phyloP scores from a whole-genome alignment of 768 basidiomycete species.

The Kwoniella sp. region DNA sequence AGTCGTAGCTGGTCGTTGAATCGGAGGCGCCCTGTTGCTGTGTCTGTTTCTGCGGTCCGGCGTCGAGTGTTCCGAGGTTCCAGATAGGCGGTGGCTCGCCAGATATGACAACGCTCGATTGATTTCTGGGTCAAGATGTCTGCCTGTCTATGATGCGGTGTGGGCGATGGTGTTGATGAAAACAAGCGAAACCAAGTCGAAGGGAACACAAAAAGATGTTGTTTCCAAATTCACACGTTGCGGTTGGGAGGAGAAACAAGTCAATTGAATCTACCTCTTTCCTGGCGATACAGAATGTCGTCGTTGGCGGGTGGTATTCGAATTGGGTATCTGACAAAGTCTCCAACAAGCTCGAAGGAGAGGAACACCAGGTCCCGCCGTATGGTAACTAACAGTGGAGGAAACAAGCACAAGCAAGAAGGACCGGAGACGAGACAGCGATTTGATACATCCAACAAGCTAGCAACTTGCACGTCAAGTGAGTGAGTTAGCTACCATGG shows the following conservation, averaged over 20 bases:
- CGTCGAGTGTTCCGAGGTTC: not conserved
- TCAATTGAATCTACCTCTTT: conserved; percentile 3
- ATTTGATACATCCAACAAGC: not conserved
- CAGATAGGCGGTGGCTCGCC: not conserved
- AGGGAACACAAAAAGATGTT: not conserved
- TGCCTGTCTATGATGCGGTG: not conserved
- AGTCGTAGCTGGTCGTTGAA: not conserved
- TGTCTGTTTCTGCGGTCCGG: not conserved
- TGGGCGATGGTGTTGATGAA: too few relatives aligned
- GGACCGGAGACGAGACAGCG: not conserved
- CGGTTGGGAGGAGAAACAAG: not conserved
- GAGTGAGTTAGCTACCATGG: not conserved
- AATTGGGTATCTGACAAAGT: too few relatives aligned
- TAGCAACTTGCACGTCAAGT: not conserved
- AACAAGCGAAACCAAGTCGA: not conserved
- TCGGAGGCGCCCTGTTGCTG: not conserved
- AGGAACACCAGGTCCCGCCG: not conserved
- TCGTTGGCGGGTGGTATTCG: not conserved
- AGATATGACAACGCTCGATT: not conserved
- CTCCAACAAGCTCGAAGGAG: not conserved
- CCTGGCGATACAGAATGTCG: not conserved
- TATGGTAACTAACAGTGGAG: not conserved
- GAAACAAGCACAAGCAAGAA: not conserved
- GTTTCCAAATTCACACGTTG: not conserved
- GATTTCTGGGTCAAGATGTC: not conserved